phyloP scores from a whole-genome alignment of 176 grass and related monocot genomes.

The Leersia perrieri region DNA sequence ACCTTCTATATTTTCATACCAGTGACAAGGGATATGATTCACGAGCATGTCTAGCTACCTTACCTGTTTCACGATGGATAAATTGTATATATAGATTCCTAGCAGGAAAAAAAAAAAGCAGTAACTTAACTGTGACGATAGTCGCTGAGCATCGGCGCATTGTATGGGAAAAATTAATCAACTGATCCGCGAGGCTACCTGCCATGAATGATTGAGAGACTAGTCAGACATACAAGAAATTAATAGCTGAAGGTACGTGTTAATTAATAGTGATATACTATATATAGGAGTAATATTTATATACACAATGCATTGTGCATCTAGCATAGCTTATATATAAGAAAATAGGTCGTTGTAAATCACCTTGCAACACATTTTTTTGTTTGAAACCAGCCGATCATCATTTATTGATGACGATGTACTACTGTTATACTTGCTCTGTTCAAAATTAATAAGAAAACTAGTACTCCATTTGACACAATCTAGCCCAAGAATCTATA shows the following conservation, averaged over 20 bases:
- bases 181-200: no score
- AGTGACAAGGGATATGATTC: not conserved
- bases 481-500: no score
- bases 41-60: no score
- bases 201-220: not conserved
- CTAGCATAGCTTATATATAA: not conserved
- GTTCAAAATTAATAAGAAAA: no score
- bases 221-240: not conserved
- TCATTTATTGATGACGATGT: not conserved
- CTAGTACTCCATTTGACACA: no score
- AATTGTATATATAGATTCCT: not conserved
- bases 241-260: no score
- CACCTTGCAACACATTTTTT: not conserved
- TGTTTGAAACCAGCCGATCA: not conserved
- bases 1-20: not conserved
- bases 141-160: not conserved
- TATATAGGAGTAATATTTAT: no score
- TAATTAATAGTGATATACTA: no score
- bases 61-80: not conserved
- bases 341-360: not conserved
- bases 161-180: not conserved
- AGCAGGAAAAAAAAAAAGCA: not conserved
- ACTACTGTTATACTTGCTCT: not conserved
- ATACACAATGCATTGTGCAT: not conserved
- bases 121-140: not conserved